Conservation (phyloP, 257 asterid genomes). For the Capsicum pubescens region DNA sequence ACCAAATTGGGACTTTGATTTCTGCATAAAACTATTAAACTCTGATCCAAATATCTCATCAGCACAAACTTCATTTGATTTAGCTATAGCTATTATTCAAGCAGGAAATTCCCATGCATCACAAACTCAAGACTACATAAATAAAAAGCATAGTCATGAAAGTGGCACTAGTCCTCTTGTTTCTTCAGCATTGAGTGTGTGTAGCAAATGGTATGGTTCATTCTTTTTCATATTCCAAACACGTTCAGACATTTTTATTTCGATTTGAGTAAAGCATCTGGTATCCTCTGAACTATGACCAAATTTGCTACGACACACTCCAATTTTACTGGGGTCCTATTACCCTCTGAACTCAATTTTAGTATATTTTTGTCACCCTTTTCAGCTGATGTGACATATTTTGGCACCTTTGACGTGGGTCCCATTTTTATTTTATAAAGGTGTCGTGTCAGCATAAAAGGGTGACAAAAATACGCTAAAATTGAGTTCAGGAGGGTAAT, state of each 20-base stretch:
- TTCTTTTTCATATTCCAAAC: background rate
- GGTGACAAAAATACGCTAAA: too few species aligned
- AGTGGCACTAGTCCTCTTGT: background rate
- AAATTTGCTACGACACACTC: too few species aligned
- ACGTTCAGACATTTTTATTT: background rate
- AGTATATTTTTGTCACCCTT: too few species aligned
- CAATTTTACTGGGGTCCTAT: too few species aligned
- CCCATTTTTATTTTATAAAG: too few species aligned
- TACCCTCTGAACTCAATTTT: too few species aligned
- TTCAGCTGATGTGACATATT: too few species aligned
- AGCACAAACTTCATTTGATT: background rate
- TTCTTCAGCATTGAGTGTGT: conserved; percentile 21
- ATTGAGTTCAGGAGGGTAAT: too few species aligned
- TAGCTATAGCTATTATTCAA: background rate
- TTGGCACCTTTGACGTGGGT: too few species aligned
- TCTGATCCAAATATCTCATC: conserved; percentile 6
- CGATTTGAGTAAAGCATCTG: too few species aligned
- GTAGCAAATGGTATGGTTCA: conserved; percentile 3
- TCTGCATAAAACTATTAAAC: background rate
- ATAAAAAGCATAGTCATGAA: background rate
- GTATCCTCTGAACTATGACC: too few species aligned
- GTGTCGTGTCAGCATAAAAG: too few species aligned
- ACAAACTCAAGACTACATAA: conserved; percentile 4
- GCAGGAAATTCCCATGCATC: conserved; percentile 7
- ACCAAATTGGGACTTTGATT: background rate